Conservation (phyloP, 257 asterid genomes). For the Anisodus tanguticus region DNA sequence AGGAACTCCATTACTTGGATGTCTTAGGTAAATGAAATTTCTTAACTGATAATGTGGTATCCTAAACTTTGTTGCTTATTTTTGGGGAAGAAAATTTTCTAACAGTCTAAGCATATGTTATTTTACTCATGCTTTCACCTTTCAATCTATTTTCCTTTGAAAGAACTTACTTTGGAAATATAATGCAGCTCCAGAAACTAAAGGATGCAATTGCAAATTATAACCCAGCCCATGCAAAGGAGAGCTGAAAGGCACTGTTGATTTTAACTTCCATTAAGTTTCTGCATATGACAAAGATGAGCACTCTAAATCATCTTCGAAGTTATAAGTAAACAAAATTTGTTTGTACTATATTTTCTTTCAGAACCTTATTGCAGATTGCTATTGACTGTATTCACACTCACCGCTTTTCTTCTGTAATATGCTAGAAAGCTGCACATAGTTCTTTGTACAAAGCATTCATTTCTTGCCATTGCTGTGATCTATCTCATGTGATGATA, state of each 20-base stretch:
- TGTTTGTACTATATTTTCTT: conserved; percentile 13
- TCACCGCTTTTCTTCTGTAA: background rate
- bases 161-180: conserved; percentile 20
- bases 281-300: conserved; percentile 35
- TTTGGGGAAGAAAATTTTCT: background rate
- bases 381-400: background rate
- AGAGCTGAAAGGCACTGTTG: conserved; percentile 36
- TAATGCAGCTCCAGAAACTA: conserved; percentile 66
- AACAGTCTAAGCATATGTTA: background rate
- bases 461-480: background rate
- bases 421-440: conserved; percentile 23
- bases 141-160: conserved; percentile 12
- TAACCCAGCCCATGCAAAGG: conserved; percentile 37
- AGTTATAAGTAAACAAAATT: background rate
- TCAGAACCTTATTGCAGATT: conserved; percentile 23
- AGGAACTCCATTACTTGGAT: background rate
- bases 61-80: background rate
- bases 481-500: conserved; percentile 2
- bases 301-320: conserved; percentile 23
- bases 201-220: conserved; percentile 61
- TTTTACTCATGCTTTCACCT: background rate
- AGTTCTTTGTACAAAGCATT: conserved; percentile 32
- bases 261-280: conserved; percentile 34
- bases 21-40: conserved; percentile 26
- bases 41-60: background rate